Base-by-base conservation (phyloP, 1,139 yeast species). In the Yamadazyma triangularis region DNA sequence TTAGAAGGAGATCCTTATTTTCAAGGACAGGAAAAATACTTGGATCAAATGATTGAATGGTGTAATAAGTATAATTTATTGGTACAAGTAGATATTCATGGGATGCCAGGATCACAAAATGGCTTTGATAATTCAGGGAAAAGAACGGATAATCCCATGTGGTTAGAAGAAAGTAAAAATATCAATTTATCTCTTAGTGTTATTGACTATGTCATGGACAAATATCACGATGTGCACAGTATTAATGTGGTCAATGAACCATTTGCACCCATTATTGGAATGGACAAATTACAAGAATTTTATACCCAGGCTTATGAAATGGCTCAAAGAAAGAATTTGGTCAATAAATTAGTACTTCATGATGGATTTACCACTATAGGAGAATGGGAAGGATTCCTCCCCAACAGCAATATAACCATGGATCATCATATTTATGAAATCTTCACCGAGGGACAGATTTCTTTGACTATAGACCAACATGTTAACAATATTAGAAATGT, bases 371-470 rank as follows among this genome's bases (percentile, higher is more conserved):
- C 74, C 51, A 56, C 67, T 6, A 44, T 61, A 20, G 71, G 76
- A 25, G 81, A 77, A 61, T 86, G 87, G 80, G 71, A 83, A 52
- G 58, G 64, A 39, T 52, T 56, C 40, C 9, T 29, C 5, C 70
- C 67, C 32, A 70, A 62, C 56, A 76, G 78, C 72, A 78, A 81
- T 47, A 81, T 84, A 30, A 77, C 85, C 27, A 58, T 88, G 27
- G 96, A 89, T 57, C 96, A 87, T 60, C 96, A 89, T 54, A 83
- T 83, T 52, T 91, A 91, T 66, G 95, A 86, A 61, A 93, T 85
- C 9, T 89, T 89, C 55, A 68, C 78, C 18, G 58, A 71, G 13
- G 77, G 67, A 13, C 82, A 83, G 53, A 64, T 87, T 36, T 45
- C 64, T 26, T 58, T 75, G 47, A 39, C 60, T 30, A 68, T 82